Evolutionary conservation across 371 early-diverging fungal genomes (phyloP).

Genomic region (Quaeritorhiza haematococci): DNA sequence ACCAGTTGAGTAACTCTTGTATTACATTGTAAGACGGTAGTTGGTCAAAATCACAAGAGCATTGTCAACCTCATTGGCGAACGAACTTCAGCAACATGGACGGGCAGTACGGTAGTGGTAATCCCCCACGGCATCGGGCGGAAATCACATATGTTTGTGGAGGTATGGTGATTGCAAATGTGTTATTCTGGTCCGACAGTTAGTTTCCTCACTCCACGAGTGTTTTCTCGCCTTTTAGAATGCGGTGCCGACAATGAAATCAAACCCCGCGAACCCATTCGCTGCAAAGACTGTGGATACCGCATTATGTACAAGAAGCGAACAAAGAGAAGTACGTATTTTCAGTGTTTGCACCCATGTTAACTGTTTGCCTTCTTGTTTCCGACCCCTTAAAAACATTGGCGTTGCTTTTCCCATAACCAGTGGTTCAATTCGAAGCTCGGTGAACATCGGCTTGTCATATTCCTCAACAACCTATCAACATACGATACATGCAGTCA

Average conservation of each 20-base stretch:
- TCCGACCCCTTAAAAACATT: neutral
- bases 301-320: slow-evolving; percentile 96
- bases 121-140: slow-evolving; percentile 5
- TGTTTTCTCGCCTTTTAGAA: slow-evolving; percentile 35
- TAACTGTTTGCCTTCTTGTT: neutral
- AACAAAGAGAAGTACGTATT: slow-evolving; percentile 80
- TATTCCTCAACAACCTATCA: no score
- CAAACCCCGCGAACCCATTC: slow-evolving; percentile 90
- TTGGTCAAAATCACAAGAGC: no score
- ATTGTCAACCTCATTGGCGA: no score
- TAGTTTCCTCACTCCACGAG: neutral
- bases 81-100: no score
- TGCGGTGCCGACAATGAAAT: slow-evolving; percentile 87
- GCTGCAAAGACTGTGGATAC: slow-evolving; percentile 93
- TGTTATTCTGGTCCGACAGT: neutral
- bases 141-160: slow-evolving; percentile 35
- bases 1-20: no score
- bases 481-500: no score
- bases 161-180: slow-evolving; percentile 9
- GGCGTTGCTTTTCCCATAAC: no score
- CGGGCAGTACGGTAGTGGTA: no score
- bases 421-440: slow-evolving; percentile 85
- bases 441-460: no score
- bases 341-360: neutral
- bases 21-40: no score